Base-by-base conservation (phyloP, 257 asterid species). In the Lantana camara region DNA sequence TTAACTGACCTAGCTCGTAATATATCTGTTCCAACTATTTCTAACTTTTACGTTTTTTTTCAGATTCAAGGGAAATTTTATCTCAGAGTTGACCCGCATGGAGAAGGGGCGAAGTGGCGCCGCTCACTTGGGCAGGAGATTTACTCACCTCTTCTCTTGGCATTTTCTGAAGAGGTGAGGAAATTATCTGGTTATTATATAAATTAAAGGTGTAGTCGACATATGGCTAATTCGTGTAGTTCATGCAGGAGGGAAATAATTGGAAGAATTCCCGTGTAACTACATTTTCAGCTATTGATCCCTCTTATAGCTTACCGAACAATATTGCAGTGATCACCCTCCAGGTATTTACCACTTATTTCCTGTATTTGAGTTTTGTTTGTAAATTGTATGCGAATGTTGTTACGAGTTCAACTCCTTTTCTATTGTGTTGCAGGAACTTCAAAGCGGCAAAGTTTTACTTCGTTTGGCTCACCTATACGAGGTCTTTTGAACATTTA, bases 31-130 rank as follows among this genome's bases (percentile, higher is more conserved):
- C 38, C 67, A 11, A 38, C 44, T 32, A 6, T 63, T 66, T 56
- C 59, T 60, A 61, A 37, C 16, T 40, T 14, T 14, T 9, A 42
- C 2, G 30, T 50, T 7, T 53, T n/a, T 7, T 54, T 63, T 60
- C 77, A 85, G 96, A 78, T 85, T 73, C 87, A 69, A 77, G 96
- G 96, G 59, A 88, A 85, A 69, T 83, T 64, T 67, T 85, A 75
- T 57, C 21, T 85, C 59, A 78, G 96, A 71, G 77, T 88, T 66
- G 94, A 88, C 69, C 84, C 87, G 38, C 91, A 58, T 17, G 89
- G 96, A 53, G 89, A 79, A 75, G 96, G 96, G 53, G 94, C 96
- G 15, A 88, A 79, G 70, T 88, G 96, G 96, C 88, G 96, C 32
- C 93, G 96, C 46, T 73, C 85, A 47, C 80, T 75, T 71, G 96